phyloP scores from a whole-genome alignment of 345 rosid species.

The Bruguiera sexangula region DNA sequence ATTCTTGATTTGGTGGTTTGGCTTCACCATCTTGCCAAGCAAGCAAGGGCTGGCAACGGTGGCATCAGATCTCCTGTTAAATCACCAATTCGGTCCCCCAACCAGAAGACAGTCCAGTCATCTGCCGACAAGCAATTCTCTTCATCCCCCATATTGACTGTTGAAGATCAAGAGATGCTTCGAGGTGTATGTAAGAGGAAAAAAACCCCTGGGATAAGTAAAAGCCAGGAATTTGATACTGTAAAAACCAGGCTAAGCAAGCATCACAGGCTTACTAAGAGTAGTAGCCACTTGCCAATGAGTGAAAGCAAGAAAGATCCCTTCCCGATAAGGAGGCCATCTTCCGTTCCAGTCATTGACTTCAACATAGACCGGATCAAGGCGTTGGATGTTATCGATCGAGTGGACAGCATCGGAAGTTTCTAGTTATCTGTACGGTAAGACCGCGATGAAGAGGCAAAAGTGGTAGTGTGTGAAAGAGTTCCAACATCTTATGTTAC shows the following conservation, averaged over 20 bases:
- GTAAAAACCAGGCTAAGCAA: slow-evolving; percentile 55
- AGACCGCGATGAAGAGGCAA: not conserved
- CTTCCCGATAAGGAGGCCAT: slow-evolving; percentile 63
- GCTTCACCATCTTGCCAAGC: slow-evolving; percentile 88
- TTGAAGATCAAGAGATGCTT: slow-evolving; percentile 95
- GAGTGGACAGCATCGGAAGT: slow-evolving; percentile 73
- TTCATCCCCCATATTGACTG: slow-evolving; percentile 47
- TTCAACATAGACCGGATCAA: slow-evolving; percentile 76
- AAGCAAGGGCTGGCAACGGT: slow-evolving; percentile 61
- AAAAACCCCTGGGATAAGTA: slow-evolving; percentile 83
- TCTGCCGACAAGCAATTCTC: slow-evolving; percentile 39
- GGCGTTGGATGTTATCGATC: slow-evolving; percentile 86
- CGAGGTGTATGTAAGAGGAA: slow-evolving; percentile 81
- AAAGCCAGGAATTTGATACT: slow-evolving; percentile 89
- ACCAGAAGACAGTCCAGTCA: slow-evolving; percentile 50
- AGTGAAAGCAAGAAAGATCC: slow-evolving; percentile 52
- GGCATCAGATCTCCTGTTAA: slow-evolving; percentile 76
- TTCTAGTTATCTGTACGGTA: slow-evolving; percentile 13
- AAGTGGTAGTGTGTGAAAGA: not conserved
- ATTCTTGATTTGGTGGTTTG: slow-evolving; percentile 81
- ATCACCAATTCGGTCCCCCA: slow-evolving; percentile 84
- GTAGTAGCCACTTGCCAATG: slow-evolving; percentile 87
- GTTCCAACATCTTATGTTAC: not conserved
- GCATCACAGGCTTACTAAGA: slow-evolving; percentile 85
- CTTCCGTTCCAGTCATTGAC: slow-evolving; percentile 63